Evolutionary conservation across 352 stramenopile species (phyloP), one percentile per base, ranked within the genome.

Genomic region (Albugo laibachii): DNA sequence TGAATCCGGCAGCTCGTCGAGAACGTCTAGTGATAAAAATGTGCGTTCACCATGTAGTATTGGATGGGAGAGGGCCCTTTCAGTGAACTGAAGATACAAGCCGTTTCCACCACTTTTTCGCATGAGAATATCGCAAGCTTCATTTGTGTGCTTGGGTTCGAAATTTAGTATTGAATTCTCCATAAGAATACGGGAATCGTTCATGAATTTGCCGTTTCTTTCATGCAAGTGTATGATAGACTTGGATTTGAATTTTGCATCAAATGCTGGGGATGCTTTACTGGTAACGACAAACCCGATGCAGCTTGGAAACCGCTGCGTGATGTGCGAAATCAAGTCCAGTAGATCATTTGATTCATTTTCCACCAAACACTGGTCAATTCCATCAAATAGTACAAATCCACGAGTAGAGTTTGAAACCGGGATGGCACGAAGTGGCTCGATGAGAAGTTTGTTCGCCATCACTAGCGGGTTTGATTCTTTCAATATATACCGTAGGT

Each of bases 401-500:
- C 80, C 65, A 19, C 61, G 47, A 8, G 16, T 24, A 0, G 69
- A 65, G 31, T 77, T 27, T 1, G 75, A 73, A 48, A 82, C 72
- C 39, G 83, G 69, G 10, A 87, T 27, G n/a, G 65, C 55, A 35
- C 66, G 62, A 6, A 91, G 56, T 14, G 78, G 78, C 27, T 91
- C 78, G 18, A 87, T 55, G 0, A 91, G 56, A 47, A 91, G 54
- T 54, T 91, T 91, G 11, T 51, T 53, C 6, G 78, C 72, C 16
- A 91, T 61, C 11, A 73, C 63, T 11, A 79, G 46, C 18, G 69
- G 55, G 49, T 91, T 75, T 8, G 68, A 59, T 49, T 91, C 78
- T 53, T 87, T 65, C 14, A 87, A 53, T 20, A 87, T 71, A 54
- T 91, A 91, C 46, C 65, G 66, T 13, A 91, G 61, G 44, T 91